Evolutionary conservation across 495 filamentous ascomycete genomes (phyloP), one percentile per base, ranked within the genome.

Genomic region (Trichocladium uniseriatum): DNA sequence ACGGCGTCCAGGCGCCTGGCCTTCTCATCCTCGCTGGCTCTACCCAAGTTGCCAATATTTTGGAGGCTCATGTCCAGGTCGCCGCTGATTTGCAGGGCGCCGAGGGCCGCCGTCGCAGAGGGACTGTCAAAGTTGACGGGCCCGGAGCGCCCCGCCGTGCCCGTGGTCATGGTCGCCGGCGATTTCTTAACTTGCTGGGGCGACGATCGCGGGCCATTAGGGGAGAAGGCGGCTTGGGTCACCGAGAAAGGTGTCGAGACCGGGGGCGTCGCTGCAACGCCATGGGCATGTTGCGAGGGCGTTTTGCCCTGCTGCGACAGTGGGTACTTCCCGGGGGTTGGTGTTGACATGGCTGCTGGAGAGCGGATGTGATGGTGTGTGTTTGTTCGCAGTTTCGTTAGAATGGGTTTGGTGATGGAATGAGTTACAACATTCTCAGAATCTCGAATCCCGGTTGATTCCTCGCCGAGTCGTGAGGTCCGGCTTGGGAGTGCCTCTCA

Each of bases 111-210:
- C 1, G 70, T 68, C 2, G 74, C 69, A 18, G 67, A 71, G 0
- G 76, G 76, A 46, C 75, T 78, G 46, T 78, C 76, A 51, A 76
- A 79, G 44, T 72, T 77, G 16, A 71, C 57, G 8, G 64, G 57
- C 1, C 58, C 64, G 19, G 57, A 54, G 38, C 71, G 67, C 13
- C 68, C 66, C 51, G 66, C 20, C 14, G 67, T 67, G 19, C 59
- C 57, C 16, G 63, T 57, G 9, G 61, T 63, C 0, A 46, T 59
- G 0, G 66, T 71, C 0, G 59, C 69, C 1, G 76, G 75, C 5
- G 74, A 78, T 48, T 78, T 78, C 65, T 77, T 78, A 22, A 73
- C 58, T 43, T 76, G 72, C 59, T 77, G 74, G 5, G 76, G 76
- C 27, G 76, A 79, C 24, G 71, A 73, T 9, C 69, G 61, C 38